Evolutionary conservation across 352 stramenopile species (phyloP).

Genomic region (Peronospora belbahrii): DNA sequence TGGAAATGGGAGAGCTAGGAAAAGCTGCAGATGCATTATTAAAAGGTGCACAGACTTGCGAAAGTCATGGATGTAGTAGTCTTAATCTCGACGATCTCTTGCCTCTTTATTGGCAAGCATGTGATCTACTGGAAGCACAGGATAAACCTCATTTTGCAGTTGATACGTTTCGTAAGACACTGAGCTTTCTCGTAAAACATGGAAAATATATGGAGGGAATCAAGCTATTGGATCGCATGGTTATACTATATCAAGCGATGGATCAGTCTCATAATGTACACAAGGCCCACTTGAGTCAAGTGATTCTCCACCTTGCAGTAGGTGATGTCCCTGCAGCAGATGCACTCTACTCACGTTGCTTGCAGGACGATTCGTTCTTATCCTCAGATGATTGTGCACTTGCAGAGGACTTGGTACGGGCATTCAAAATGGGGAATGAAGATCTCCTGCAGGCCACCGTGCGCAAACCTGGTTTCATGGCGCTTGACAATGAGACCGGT

Average conservation of each 20-base stretch:
- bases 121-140: slow-evolving; percentile 68
- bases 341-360: slow-evolving; percentile 61
- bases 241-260: slow-evolving; percentile 51
- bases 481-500: slow-evolving; percentile 73
- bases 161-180: slow-evolving; percentile 71
- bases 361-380: slow-evolving; percentile 72
- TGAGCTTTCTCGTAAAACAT: slow-evolving; percentile 62
- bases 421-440: slow-evolving; percentile 74
- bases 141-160: slow-evolving; percentile 79
- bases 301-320: slow-evolving; percentile 47
- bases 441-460: slow-evolving; percentile 63
- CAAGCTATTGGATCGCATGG: slow-evolving; percentile 43
- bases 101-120: slow-evolving; percentile 55
- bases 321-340: slow-evolving; percentile 70
- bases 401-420: slow-evolving; percentile 65
- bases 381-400: slow-evolving; percentile 69
- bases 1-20: slow-evolving; percentile 77
- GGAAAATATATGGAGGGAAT: slow-evolving; percentile 38
- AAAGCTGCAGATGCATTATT: slow-evolving; percentile 73
- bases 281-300: slow-evolving; percentile 66
- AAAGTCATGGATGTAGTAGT: slow-evolving; percentile 42
- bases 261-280: slow-evolving; percentile 61
- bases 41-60: slow-evolving; percentile 47
- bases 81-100: slow-evolving; percentile 31
- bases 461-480: slow-evolving; percentile 66